Percentiles rank a stretch among this genome's conserved stretches.
These are phyloP conservation scores for Calycina herbarum DNA, from an alignment of 2,329 filamentous ascomycete genomes.

Conservation along the genomic window DNA sequence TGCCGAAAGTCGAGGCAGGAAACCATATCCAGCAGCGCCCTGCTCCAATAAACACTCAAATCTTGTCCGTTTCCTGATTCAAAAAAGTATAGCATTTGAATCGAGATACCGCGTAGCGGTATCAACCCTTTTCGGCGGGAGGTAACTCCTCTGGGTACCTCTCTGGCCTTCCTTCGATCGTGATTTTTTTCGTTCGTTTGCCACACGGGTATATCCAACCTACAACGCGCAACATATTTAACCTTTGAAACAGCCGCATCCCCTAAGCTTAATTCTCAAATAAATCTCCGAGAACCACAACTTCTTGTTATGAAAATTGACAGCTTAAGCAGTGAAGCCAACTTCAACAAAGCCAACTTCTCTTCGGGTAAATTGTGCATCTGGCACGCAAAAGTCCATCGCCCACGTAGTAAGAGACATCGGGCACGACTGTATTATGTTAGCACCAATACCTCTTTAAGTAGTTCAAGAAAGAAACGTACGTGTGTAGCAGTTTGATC, in stretches of 20 bases:
- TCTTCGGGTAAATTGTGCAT: background rate
- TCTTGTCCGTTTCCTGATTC: background rate
- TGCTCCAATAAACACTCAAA: background rate
- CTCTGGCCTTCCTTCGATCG: background rate
- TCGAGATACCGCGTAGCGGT: background rate
- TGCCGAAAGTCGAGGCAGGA: conserved; percentile 1
- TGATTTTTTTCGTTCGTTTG: background rate
- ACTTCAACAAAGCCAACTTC: background rate
- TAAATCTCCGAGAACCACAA: background rate
- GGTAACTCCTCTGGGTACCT: background rate
- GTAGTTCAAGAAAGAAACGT: background rate
- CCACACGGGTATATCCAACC: background rate
- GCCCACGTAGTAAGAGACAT: background rate
- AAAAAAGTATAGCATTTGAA: background rate
- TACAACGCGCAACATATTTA: background rate
- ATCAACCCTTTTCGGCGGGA: conserved; percentile 5
- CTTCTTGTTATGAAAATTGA: background rate
- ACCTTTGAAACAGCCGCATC: background rate
- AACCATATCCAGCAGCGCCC: background rate
- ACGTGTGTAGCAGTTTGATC: conserved; percentile 13
- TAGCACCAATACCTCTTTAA: background rate
- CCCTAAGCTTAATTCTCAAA: background rate
- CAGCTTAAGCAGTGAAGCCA: background rate
- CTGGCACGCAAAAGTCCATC: conserved; percentile 9
- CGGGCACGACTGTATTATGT: conserved; percentile 5